Base-by-base conservation (phyloP, 2,329 filamentous ascomycete species). In the Bertia moriformis region DNA sequence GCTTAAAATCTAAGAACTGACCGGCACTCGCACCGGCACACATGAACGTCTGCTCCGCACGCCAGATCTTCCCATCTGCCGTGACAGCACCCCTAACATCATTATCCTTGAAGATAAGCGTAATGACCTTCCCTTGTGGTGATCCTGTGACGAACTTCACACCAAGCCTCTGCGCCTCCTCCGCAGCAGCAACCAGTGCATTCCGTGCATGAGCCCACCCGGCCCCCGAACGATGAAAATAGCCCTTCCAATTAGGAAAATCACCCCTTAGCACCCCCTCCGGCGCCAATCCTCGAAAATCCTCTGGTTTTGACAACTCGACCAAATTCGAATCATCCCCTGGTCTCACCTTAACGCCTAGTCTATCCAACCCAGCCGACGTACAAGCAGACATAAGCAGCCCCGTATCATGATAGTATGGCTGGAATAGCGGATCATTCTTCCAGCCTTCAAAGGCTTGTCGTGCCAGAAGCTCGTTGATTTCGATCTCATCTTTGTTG, bases 191-290 rank as follows among this genome's bases (percentile, higher is more conserved):
- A 30, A 59, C 43, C 41, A 73, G 50, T 0, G 66, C 65, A 22
- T 66, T 66, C 10, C 60, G 54, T 3, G 70, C 68, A 44, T 66
- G 65, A 2, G 71, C 65, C 68, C 69, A 74, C 4, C 69, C 70
- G 3, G 66, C 66, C 4, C 62, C 57, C 19, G 49, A 44, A 14
- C 51, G 45, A 42, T 63, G 63, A 41, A 59, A 59, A 47, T 63
- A 69, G 12, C 68, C 68, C 45, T 61, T 61, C 68, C 69, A 71
- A 4, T 57, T 57, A 0, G 61, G 56, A 37, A 72, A 67, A 0
- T 61, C 51, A 2, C 67, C 66, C 1, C 65, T 67, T 18, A 71
- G 48, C 0, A 71, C 59, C 2, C 67, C 67, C 10, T 59, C 42
- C 1, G 67, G 66, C 68, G 72, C 71, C 0, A 67, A 66, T 10